Percentiles rank a stretch among this genome's conserved stretches.
These are phyloP conservation scores for Beta vulgaris DNA, from an alignment of 148 eudicot genomes.

Conservation along the genomic window DNA sequence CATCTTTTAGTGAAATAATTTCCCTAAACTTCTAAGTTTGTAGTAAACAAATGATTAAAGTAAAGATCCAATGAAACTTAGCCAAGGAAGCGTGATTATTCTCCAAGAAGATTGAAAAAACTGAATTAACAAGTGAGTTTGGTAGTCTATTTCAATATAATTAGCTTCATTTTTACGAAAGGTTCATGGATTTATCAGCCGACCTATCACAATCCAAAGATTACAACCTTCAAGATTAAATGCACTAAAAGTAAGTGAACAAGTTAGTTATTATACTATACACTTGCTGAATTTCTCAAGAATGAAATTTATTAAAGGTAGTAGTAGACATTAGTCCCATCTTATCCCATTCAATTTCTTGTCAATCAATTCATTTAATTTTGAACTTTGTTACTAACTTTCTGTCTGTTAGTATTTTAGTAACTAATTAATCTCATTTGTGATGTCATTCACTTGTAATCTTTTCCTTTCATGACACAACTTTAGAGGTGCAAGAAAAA, in stretches of 20 bases:
- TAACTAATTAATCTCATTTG: background rate
- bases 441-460: conserved; percentile 26
- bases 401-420: conserved; percentile 3
- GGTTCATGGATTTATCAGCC: conserved; percentile 21
- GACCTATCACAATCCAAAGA: conserved; percentile 17
- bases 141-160: conserved; percentile 2
- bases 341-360: conserved; percentile 6
- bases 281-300: conserved; percentile 20
- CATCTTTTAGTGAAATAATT: too few species aligned
- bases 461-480: background rate
- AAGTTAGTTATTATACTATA: conserved; percentile 27
- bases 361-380: conserved; percentile 14
- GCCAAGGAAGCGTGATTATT: too few species aligned
- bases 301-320: conserved; percentile 14
- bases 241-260: conserved; percentile 3
- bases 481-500: background rate
- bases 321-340: background rate
- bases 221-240: background rate
- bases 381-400: background rate
- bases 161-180: conserved; percentile 32
- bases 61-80: too few species aligned
- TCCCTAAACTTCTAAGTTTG: too few species aligned
- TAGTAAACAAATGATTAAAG: too few species aligned
- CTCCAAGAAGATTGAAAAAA: background rate
- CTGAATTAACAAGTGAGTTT: background rate